Conservation (phyloP, 1,284 basidiomycete genomes). For the Microbotryum scabiosae region DNA sequence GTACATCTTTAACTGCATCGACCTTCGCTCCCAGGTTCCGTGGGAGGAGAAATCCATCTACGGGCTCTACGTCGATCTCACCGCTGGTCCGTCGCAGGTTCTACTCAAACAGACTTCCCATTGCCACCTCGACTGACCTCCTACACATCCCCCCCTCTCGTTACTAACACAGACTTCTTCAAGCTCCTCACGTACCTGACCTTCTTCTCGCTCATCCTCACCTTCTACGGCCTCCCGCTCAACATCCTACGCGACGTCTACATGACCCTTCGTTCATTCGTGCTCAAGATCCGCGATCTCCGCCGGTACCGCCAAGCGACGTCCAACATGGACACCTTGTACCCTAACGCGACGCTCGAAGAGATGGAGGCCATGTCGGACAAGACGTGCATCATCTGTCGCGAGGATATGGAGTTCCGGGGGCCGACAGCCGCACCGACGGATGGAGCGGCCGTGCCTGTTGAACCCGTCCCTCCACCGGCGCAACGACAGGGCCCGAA, state of each 20-base stretch:
- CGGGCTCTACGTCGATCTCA: constrained; percentile 86
- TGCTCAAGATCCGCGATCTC: constrained; percentile 72
- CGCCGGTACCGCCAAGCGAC: constrained; percentile 89
- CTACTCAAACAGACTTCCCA: not conserved
- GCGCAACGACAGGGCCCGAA: constrained; percentile 58
- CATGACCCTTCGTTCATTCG: constrained; percentile 83
- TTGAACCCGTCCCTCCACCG: constrained; percentile 14
- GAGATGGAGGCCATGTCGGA: constrained; percentile 75
- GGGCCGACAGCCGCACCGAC: constrained; percentile 2
- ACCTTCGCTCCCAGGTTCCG: constrained; percentile 47
- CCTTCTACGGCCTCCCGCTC: constrained; percentile 89
- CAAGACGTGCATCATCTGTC: constrained; percentile 92
- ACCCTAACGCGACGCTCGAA: constrained; percentile 82
- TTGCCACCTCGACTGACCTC: not conserved
- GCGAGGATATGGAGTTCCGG: constrained; percentile 79
- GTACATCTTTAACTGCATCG: constrained; percentile 75
- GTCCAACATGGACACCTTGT: constrained; percentile 90
- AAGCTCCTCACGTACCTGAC: constrained; percentile 85
- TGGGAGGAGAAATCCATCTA: constrained; percentile 99
- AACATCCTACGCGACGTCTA: constrained; percentile 97
- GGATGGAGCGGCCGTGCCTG: constrained; percentile 30
- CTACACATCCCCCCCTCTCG: not conserved
- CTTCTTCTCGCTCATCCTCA: constrained; percentile 87
- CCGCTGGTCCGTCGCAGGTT: constrained; percentile 54
- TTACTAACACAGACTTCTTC: constrained; percentile 60